Evolutionary conservation across 78 protist genomes (phyloP).

Genomic region (Dictyostelium intermedium): DNA sequence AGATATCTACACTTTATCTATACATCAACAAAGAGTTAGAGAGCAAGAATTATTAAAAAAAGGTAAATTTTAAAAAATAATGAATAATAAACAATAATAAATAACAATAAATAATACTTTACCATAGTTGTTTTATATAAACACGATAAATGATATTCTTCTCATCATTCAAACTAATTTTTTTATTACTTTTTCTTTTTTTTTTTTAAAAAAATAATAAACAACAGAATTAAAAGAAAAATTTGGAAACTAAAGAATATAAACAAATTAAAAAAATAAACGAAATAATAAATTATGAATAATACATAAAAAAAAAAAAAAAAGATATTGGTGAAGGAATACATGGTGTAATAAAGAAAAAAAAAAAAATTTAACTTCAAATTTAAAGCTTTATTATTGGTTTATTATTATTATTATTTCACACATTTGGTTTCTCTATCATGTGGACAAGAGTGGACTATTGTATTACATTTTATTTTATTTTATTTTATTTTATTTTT

Average conservation of each 20-base stretch:
- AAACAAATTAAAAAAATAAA: neutral
- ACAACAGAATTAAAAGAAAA: neutral
- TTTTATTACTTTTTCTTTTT: too few species aligned
- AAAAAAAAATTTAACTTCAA: neutral
- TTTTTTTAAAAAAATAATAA: too few species aligned
- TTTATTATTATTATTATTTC: too few species aligned
- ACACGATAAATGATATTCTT: too few species aligned
- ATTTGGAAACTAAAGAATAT: neutral
- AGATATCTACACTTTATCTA: slow-evolving; percentile 5
- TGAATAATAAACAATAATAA: neutral
- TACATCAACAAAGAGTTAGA: slow-evolving; percentile 10
- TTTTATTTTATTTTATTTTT: too few species aligned
- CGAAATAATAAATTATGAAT: neutral
- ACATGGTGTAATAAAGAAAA: neutral
- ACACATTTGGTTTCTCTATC: too few species aligned
- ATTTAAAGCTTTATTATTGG: too few species aligned
- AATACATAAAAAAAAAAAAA: neutral
- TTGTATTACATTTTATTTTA: too few species aligned
- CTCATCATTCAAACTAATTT: neutral
- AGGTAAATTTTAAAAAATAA: neutral
- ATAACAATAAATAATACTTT: neutral
- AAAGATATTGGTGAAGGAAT: neutral
- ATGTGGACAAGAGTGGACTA: too few species aligned
- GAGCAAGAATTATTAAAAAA: slow-evolving; percentile 33
- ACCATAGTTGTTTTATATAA: too few species aligned